These are phyloP conservation scores for Theileria orientalis DNA, from an alignment of 169 alveolate species.

Conservation along the genomic window DNA sequence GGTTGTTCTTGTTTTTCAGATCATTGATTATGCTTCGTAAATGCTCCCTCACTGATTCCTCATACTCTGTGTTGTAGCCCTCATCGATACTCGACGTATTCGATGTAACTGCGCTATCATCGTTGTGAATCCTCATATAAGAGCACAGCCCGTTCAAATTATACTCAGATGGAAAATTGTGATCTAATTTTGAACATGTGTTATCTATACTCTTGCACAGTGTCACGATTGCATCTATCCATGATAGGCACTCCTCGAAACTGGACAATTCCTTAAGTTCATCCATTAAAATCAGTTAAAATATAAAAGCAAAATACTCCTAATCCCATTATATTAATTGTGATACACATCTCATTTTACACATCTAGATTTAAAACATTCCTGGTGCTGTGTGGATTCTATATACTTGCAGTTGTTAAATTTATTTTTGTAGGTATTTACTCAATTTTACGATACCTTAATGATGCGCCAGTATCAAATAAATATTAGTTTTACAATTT, in stretches of 20 bases:
- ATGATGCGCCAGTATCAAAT: too few species aligned
- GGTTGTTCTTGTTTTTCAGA: neutral
- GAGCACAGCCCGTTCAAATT: neutral
- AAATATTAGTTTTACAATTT: too few species aligned
- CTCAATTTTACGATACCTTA: too few species aligned
- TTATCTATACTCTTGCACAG: conserved; percentile 54
- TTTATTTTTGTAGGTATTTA: neutral
- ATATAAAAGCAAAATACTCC: neutral
- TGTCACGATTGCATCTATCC: conserved; percentile 61
- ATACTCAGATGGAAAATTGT: conserved; percentile 26
- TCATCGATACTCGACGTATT: too few species aligned
- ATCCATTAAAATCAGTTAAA: neutral
- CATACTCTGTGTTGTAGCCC: neutral
- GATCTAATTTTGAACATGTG: conserved; percentile 44
- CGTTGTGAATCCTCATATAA: neutral
- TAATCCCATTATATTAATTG: neutral
- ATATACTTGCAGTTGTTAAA: neutral
- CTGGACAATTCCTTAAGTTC: conserved; percentile 1
- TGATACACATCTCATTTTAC: neutral
- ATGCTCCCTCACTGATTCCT: neutral
- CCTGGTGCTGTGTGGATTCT: conserved; percentile 1
- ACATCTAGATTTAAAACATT: neutral
- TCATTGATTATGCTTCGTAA: neutral
- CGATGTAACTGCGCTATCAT: neutral
- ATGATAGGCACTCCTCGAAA: conserved; percentile 4